Conservation (phyloP, 2,329 filamentous ascomycete genomes). For the Cryphonectria nitschkei region DNA sequence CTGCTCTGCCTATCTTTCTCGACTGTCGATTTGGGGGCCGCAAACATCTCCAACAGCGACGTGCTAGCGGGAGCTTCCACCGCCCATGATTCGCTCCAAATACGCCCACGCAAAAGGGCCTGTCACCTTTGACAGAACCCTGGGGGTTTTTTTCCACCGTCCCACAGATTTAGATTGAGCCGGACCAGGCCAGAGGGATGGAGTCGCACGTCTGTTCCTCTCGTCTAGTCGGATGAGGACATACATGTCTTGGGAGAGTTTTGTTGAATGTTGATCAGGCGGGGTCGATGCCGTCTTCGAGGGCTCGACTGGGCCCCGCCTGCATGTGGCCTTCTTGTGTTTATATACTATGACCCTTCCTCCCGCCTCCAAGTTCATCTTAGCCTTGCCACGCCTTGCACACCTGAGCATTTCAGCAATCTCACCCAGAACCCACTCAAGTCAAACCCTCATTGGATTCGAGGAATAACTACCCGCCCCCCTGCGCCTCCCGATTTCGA, state of each 20-base stretch:
- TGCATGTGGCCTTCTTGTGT: background rate
- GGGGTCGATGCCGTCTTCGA: background rate
- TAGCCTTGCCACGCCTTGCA: background rate
- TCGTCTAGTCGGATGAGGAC: background rate
- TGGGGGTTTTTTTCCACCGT: background rate
- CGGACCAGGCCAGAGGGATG: background rate
- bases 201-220: background rate
- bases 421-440: background rate
- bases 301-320: background rate
- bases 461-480: background rate
- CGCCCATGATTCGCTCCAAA: background rate
- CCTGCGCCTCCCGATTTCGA: background rate
- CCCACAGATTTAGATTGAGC: background rate
- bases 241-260: background rate
- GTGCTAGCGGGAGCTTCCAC: background rate
- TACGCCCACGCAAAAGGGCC: background rate
- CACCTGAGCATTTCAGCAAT: background rate
- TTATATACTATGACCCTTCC: background rate
- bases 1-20: no score
- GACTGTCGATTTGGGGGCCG: background rate
- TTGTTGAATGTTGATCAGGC: background rate
- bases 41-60: background rate
- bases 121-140: slow-evolving; percentile 7
- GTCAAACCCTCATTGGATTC: background rate
- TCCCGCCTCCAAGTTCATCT: background rate